Base-by-base conservation (phyloP, 768 basidiomycete genomes). In the Mycena vulgaris region DNA sequence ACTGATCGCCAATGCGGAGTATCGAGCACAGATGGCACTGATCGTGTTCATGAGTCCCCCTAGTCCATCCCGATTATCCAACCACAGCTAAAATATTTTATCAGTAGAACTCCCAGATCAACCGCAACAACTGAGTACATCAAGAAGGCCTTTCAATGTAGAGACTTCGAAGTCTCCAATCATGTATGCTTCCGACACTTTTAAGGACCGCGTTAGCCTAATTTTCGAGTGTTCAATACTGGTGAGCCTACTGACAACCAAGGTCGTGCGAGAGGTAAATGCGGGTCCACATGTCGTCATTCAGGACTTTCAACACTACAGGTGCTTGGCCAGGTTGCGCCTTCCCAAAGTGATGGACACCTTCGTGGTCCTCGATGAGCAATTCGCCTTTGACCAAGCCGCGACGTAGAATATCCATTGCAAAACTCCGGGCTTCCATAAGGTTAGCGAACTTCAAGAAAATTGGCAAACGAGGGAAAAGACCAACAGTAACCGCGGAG, bases 141-240 rank as follows among this genome's bases (percentile, higher is more conserved):
- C 28, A 14, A 57, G 56, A 40, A 57, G 31, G 4, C 40, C 56
- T 14, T 40, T 57, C 37, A 57, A 40, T 37, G 16, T 23, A 2
- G 56, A 31, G 27, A 31, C 33, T 19, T 40, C 56, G 56, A 31
- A 57, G 7, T 57, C 56, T 27, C 56, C 56, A 37, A 37, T 37
- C 37, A 57, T 57, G 56, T 57, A 57, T 28, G 37, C 56, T 14
- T 57, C 56, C 21, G 56, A 39, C 33, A 57, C 56, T 57, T n/a
- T n/a, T n/a, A n/a, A n/a, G n/a, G n/a, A n/a, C n/a, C n/a, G n/a
- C n/a, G 23, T 8, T 8, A 42, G 5, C 5, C 9, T 37, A 17
- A 42, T 42, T 10, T 16, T 8, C 7, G 19, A 10, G 10, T 16
- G 40, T 16, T 8, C 17, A 42, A 42, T 5, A 42, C 5, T 16